phyloP scores from a whole-genome alignment of 2,329 filamentous ascomycete genomes.

The Bipolaris victoriae region DNA sequence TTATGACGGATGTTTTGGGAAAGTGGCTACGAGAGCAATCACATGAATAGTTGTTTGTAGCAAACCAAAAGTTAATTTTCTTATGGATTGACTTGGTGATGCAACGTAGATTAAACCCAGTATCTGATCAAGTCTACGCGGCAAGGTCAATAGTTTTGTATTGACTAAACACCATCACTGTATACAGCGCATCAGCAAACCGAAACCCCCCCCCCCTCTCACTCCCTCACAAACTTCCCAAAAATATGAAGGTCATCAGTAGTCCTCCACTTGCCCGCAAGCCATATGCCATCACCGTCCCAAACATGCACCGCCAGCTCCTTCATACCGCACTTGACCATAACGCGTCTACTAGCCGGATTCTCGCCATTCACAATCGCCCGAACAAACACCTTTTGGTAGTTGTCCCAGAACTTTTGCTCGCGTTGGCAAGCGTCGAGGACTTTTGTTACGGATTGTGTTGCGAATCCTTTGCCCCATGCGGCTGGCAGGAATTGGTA shows the following conservation, averaged over 20 bases:
- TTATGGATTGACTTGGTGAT: too few species aligned
- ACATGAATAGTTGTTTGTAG: neutral
- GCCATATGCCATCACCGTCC: constrained; percentile 28
- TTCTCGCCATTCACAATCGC: constrained; percentile 43
- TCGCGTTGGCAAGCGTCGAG: constrained; percentile 29
- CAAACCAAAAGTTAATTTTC: too few species aligned
- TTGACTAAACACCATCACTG: too few species aligned
- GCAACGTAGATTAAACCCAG: too few species aligned
- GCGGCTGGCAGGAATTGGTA: constrained; percentile 29
- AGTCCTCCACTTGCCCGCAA: constrained; percentile 35
- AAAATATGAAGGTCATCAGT: constrained; percentile 33
- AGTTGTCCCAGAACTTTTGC: constrained; percentile 31
- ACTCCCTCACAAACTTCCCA: constrained; percentile 24
- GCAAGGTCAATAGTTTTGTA: too few species aligned
- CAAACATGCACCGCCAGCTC: constrained; percentile 35
- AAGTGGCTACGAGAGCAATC: constrained; percentile 26
- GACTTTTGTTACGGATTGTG: constrained; percentile 29
- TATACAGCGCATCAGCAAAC: neutral
- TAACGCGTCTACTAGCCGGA: constrained; percentile 36
- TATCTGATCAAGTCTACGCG: too few species aligned
- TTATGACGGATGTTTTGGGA: constrained; percentile 41
- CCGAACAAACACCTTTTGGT: constrained; percentile 37
- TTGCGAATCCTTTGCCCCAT: constrained; percentile 34
- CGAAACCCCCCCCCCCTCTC: neutral
- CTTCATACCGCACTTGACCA: constrained; percentile 39